Evolutionary conservation across 2,329 filamentous ascomycete genomes (phyloP), one percentile per base, ranked within the genome.

Genomic region (Apiospora phragmitis): DNA sequence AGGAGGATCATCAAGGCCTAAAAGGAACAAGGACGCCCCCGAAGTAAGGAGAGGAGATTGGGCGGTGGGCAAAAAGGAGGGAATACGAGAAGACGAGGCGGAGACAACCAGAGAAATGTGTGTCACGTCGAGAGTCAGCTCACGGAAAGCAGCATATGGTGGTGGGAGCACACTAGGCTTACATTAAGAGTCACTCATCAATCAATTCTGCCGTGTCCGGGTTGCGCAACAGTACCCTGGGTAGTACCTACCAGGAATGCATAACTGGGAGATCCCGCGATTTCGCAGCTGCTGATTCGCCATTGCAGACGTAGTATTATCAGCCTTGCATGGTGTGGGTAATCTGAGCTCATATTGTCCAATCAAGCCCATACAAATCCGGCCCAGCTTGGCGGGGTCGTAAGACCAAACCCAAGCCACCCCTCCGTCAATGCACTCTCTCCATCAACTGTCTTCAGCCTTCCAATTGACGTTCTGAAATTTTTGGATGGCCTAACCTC

Each of bases 1-100:
- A 79, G 71, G 71, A 81, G 79, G 76, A 76, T 78, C 79, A 81
- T 81, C 71, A 78, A 80, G 76, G 68, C 69, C 55, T 68, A 70
- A 67, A 70, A 35, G 45, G 38, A 42, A 45, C 41, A 66, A 65
- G 70, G 26, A 35, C 67, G 42, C 59, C 32, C 70, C 45, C 21
- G 26, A n/a, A 68, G 21, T 65, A 67, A 68, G 69, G 69, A 59
- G 67, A 71, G 70, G 69, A 67, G 35, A 70, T 71, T 67, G 66
- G 73, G 70, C 70, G 66, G 71, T 69, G 66, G 66, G 73, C 71
- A 70, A 71, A 69, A 75, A 55, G 70, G 71, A 65, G 67, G 32
- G 51, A 29, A 76, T 71, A 69, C 69, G 62, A 47, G 68, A 70
- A 73, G 69, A 51, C 59, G 41, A 72, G 62, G 62, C 41, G 62